Conservation (phyloP, 177 flowering plant genomes). For the Vitis hybrid region DNA sequence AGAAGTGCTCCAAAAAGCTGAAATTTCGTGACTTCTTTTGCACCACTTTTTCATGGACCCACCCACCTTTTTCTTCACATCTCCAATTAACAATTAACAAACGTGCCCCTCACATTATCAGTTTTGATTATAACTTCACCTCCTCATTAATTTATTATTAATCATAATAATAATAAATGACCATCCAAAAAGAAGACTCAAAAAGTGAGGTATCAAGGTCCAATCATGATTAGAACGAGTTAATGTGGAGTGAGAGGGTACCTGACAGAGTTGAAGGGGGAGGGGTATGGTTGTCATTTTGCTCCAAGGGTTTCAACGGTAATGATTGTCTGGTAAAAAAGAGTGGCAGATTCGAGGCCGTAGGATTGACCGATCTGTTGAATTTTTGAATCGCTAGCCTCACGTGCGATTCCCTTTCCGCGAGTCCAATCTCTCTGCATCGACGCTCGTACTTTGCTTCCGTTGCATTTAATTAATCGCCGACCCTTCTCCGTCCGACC, state of each 20-base stretch:
- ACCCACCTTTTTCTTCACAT: conserved; percentile 12
- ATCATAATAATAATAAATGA: neutral
- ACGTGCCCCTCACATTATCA: conserved; percentile 17
- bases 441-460: conserved; percentile 13
- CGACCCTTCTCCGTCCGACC: conserved; percentile 9
- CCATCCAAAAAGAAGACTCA: too few relatives aligned
- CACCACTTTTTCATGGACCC: conserved; percentile 9
- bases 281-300: too few relatives aligned
- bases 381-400: conserved; percentile 13
- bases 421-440: conserved; percentile 6
- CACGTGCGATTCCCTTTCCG: conserved; percentile 43
- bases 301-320: neutral
- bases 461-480: conserved; percentile 8
- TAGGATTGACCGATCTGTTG: conserved; percentile 33
- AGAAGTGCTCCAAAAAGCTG: conserved; percentile 35
- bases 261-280: too few relatives aligned
- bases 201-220: too few relatives aligned
- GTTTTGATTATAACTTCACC: neutral
- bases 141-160: conserved; percentile 8
- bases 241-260: too few relatives aligned
- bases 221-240: too few relatives aligned
- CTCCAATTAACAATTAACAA: conserved; percentile 5
- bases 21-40: conserved; percentile 18
- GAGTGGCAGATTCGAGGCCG: conserved; percentile 37
- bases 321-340: conserved; percentile 7